Base-by-base conservation (phyloP, 495 filamentous ascomycete species). In the Neurospora discreta region DNA sequence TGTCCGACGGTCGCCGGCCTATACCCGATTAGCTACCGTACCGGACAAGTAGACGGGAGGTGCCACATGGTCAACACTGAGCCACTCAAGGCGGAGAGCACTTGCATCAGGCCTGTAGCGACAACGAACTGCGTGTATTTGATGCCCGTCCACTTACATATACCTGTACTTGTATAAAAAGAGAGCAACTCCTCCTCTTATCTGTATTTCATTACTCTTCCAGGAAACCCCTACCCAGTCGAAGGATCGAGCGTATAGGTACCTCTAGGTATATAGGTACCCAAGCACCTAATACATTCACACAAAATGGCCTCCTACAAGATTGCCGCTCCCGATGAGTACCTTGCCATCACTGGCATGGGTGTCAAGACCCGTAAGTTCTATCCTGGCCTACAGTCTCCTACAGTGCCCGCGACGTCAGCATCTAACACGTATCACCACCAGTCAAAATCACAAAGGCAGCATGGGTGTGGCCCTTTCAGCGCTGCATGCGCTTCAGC, bases 271-370 rank as follows among this genome's bases (percentile, higher is more conserved):
- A n/a, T n/a, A n/a, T n/a, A n/a, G n/a, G n/a, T 40, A 67, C 40
- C 33, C 33, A 36, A 36, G n/a, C n/a, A n/a, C n/a, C n/a, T n/a
- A n/a, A n/a, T 33, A 42, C 15, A 58, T 58, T 33, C 67, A 41
- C 69, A 71, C 80, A 82, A 69, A 39, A 83, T 82, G 81, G 78
- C 77, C 74, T 80, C 79, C 52, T 85, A 82, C 81, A 84, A 80
- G 72, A 78, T 84, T 52, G 82, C 82, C 30, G 80, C 82, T 68
- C 84, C 85, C 73, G 79, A 87, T 79, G 82, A 86, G 75, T 94
- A 94, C 83, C 90, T 94, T 79, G 91, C 91, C 85, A 88, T 95
- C 75, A 95, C 92, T 69, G 92, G 92, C 81, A 89, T 88, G 77
- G 87, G 89, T 71, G 86, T 95, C 72, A 82, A 87, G 11, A 88